Percentiles rank a stretch among this genome's conserved stretches.
Conservation (phyloP, 768 basidiomycete species). For the Pleurotus pulmonarius region DNA sequence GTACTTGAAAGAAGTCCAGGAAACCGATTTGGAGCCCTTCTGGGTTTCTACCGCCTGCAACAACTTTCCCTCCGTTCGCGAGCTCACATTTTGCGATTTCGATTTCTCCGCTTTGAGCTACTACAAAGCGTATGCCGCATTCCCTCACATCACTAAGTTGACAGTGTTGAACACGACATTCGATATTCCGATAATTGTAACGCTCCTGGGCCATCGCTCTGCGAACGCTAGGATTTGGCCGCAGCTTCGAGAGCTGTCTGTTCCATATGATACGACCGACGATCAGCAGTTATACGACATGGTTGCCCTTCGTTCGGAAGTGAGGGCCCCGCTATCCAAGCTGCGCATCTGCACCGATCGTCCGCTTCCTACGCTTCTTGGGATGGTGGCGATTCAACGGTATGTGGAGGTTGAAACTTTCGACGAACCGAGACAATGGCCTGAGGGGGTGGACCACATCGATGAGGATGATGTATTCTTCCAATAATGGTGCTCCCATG, state of each 20-base stretch:
- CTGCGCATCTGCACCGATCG: too few species aligned
- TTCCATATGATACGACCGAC: background rate
- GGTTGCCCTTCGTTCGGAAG: background rate
- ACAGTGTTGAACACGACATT: slow-evolving; percentile 19
- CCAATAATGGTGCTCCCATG: background rate
- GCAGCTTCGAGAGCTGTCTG: background rate
- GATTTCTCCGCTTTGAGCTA: slow-evolving; percentile 31
- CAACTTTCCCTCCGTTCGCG: slow-evolving; percentile 28
- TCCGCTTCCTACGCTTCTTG: background rate
- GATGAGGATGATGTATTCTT: slow-evolving; percentile 29
- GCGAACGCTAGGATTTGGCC: background rate
- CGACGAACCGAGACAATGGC: slow-evolving; percentile 25
- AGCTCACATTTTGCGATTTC: slow-evolving; percentile 37
- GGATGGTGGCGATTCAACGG: slow-evolving; percentile 11
- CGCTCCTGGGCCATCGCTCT: slow-evolving; percentile 13
- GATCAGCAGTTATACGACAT: background rate
- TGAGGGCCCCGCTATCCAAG: too few species aligned
- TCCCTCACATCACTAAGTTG: slow-evolving; percentile 30
- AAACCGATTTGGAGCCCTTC: slow-evolving; percentile 37
- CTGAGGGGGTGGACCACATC: slow-evolving; percentile 15
- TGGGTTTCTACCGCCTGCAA: slow-evolving; percentile 14
- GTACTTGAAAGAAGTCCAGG: slow-evolving; percentile 37
- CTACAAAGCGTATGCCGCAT: slow-evolving; percentile 24
- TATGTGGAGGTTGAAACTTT: slow-evolving; percentile 22
- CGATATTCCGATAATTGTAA: slow-evolving; percentile 21